Percentiles rank a stretch among this genome's conserved stretches.
phyloP scores from a whole-genome alignment of 768 basidiomycete species.

The Auricularia cornea region DNA sequence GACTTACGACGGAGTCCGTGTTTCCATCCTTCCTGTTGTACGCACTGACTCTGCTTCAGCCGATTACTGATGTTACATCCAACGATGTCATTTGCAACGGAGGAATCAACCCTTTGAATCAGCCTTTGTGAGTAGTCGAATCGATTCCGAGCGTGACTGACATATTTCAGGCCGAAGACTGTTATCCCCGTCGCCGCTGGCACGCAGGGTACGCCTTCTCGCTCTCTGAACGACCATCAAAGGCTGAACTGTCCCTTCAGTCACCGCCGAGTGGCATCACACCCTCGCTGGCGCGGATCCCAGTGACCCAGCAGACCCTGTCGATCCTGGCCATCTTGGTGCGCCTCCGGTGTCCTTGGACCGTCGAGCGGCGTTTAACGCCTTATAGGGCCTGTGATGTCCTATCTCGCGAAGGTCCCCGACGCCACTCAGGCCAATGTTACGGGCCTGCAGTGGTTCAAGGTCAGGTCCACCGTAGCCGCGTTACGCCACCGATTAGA shows the following conservation, averaged over 20 bases:
- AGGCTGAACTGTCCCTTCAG: constrained; percentile 13
- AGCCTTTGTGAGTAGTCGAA: background rate
- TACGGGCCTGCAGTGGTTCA: constrained; percentile 47
- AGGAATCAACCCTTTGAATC: constrained; percentile 20
- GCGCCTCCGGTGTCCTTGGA: constrained; percentile 39
- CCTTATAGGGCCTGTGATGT: background rate
- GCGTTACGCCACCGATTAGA: background rate
- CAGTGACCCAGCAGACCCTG: constrained; percentile 40
- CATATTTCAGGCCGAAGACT: constrained; percentile 7
- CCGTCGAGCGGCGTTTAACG: no score
- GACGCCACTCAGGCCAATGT: constrained; percentile 37
- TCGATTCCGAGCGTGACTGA: background rate
- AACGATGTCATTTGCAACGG: constrained; percentile 52
- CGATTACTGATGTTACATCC: constrained; percentile 48
- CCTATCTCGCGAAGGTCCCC: constrained; percentile 35
- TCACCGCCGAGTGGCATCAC: constrained; percentile 48
- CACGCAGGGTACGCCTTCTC: constrained; percentile 12
- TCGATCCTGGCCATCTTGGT: constrained; percentile 46
- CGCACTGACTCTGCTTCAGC: constrained; percentile 28
- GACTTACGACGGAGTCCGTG: constrained; percentile 25
- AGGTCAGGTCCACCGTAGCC: constrained; percentile 11
- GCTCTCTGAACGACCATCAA: background rate
- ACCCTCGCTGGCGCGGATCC: constrained; percentile 37
- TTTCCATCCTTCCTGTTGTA: constrained; percentile 35
- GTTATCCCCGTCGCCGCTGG: constrained; percentile 46